These are phyloP conservation scores for Picea glauca DNA, from an alignment of 75 land plant genomes.

Conservation along the genomic window DNA sequence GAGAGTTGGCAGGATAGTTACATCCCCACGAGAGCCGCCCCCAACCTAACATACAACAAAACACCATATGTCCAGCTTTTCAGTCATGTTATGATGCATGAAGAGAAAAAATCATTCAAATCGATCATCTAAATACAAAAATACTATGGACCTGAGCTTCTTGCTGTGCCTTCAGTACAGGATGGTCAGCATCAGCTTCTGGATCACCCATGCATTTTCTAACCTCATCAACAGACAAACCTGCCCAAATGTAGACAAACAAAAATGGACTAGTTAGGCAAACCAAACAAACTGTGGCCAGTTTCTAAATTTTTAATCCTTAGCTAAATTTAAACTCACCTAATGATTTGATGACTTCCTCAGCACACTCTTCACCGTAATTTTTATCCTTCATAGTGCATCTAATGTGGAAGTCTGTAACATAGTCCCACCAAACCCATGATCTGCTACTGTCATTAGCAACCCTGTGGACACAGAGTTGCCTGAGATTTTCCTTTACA, in stretches of 20 bases:
- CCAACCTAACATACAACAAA: conserved; percentile 34
- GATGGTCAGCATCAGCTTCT: conserved; percentile 43
- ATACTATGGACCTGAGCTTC: conserved; percentile 39
- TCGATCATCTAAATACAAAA: too few species aligned
- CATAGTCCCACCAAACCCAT: conserved; percentile 82
- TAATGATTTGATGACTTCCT: conserved; percentile 47
- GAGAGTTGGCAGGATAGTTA: conserved; percentile 66
- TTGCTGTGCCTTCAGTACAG: conserved; percentile 56
- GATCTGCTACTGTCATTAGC: conserved; percentile 35
- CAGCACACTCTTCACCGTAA: conserved; percentile 57
- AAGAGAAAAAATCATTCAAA: background rate
- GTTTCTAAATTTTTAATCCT: background rate
- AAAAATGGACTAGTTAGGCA: background rate
- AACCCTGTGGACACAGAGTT: conserved; percentile 63
- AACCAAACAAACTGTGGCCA: background rate
- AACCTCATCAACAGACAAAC: conserved; percentile 32
- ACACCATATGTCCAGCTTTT: background rate
- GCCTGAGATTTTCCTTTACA: conserved; percentile 60
- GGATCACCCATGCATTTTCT: conserved; percentile 67
- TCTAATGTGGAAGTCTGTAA: conserved; percentile 66
- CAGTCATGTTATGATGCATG: background rate
- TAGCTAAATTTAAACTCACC: conserved; percentile 17
- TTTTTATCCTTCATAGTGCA: conserved; percentile 75
- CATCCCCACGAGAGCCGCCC: conserved; percentile 53
- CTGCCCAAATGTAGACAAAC: conserved; percentile 17